Percentiles rank a stretch among this genome's conserved stretches.
These are phyloP conservation scores for Leccinum variicolor DNA, from an alignment of 768 basidiomycete species.

Conservation along the genomic window DNA sequence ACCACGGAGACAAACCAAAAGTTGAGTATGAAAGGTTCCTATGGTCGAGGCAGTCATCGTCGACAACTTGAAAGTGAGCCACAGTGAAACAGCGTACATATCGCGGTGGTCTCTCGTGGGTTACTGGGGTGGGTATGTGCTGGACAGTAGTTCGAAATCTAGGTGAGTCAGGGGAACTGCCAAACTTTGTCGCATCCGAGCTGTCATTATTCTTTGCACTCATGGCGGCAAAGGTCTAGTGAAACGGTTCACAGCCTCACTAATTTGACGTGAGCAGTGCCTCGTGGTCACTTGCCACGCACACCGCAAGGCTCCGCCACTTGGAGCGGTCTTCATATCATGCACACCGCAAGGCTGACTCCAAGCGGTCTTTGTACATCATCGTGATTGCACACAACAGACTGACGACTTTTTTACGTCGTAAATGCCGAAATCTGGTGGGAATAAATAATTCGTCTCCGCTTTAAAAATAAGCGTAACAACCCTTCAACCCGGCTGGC, in stretches of 20 bases:
- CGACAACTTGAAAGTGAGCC: neutral
- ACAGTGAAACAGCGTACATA: slow-evolving; percentile 35
- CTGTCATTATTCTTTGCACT: neutral
- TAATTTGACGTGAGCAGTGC: no score
- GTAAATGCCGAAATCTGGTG: slow-evolving; percentile 8
- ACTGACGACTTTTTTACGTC: slow-evolving; percentile 5
- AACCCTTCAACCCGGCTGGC: slow-evolving; percentile 34
- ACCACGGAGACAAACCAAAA: slow-evolving; percentile 39
- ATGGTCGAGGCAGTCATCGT: neutral
- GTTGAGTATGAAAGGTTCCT: slow-evolving; percentile 33
- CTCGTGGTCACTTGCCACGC: no score
- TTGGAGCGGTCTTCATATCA: no score
- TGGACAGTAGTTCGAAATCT: slow-evolving; percentile 45
- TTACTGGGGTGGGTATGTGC: slow-evolving; percentile 45
- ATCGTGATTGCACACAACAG: no score
- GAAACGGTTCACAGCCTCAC: neutral
- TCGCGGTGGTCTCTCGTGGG: slow-evolving; percentile 35
- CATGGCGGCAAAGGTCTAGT: neutral
- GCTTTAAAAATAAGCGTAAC: slow-evolving; percentile 37
- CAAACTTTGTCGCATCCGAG: neutral
- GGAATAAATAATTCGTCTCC: slow-evolving; percentile 27
- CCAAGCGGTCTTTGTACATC: no score
- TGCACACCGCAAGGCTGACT: no score
- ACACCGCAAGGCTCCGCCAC: no score
- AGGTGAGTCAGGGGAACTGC: slow-evolving; percentile 23